phyloP scores from a whole-genome alignment of 1,284 basidiomycete genomes.

The Ceratorhiza oryzae-sativae region DNA sequence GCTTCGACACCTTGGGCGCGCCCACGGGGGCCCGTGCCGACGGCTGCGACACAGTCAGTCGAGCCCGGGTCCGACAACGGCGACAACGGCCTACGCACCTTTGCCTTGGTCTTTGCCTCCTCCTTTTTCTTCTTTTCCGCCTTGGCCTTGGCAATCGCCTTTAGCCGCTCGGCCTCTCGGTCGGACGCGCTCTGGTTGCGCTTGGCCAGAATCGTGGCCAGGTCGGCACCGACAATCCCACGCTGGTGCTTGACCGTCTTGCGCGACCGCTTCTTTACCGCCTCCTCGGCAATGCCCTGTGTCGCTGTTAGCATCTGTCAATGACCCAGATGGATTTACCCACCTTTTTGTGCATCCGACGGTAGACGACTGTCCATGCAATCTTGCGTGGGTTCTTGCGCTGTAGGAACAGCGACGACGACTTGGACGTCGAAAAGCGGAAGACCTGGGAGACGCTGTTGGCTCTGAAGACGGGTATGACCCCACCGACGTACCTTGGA shows the following conservation, averaged over 20 bases:
- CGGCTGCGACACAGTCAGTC: constrained; percentile 23
- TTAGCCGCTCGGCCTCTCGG: constrained; percentile 79
- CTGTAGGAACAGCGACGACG: constrained; percentile 96
- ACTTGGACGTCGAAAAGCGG: constrained; percentile 90
- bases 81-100: constrained; percentile 65
- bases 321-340: background rate
- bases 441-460: constrained; percentile 89
- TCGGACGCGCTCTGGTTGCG: constrained; percentile 90
- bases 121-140: constrained; percentile 96
- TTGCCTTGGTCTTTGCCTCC: constrained; percentile 81
- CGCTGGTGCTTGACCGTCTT: constrained; percentile 98
- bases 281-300: constrained; percentile 85
- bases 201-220: constrained; percentile 88
- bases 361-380: constrained; percentile 97
- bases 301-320: background rate
- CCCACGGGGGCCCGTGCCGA: constrained; percentile 43
- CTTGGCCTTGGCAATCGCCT: constrained; percentile 92
- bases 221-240: constrained; percentile 96
- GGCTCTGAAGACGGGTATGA: too few species aligned
- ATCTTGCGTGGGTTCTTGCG: constrained; percentile 99
- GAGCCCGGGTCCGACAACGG: constrained; percentile 65
- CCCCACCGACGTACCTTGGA: constrained; percentile 91
- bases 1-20: constrained; percentile 90
- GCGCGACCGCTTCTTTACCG: constrained; percentile 98
- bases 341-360: constrained; percentile 99